Conservation (phyloP, 306 rosid genomes). For the Cicer cuneatum region DNA sequence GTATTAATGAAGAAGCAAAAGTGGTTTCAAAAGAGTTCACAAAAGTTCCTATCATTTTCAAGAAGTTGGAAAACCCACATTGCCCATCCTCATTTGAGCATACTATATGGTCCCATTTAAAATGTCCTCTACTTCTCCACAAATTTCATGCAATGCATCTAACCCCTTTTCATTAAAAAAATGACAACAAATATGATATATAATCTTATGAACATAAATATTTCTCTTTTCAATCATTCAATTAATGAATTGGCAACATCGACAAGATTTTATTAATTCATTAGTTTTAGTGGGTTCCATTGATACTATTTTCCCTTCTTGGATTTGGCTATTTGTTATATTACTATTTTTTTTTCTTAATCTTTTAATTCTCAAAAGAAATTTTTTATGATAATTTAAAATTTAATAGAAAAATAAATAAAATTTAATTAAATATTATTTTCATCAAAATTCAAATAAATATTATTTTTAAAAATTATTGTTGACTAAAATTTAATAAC, state of each 20-base stretch:
- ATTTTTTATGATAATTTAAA: too few species aligned
- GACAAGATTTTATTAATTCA: slow-evolving; percentile 63
- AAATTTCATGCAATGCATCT: slow-evolving; percentile 77
- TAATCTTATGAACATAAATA: slow-evolving; percentile 19
- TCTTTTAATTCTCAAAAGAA: too few species aligned
- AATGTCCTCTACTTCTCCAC: slow-evolving; percentile 62
- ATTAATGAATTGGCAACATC: slow-evolving; percentile 86
- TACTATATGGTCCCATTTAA: slow-evolving; percentile 64
- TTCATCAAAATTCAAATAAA: too few species aligned
- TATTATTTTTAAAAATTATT: too few species aligned
- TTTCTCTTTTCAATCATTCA: slow-evolving; percentile 68
- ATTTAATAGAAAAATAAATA: too few species aligned
- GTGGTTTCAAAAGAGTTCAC: slow-evolving; percentile 54
- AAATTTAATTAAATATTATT: too few species aligned
- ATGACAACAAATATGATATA: slow-evolving; percentile 42
- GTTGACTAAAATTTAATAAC: too few species aligned
- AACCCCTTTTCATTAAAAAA: slow-evolving; percentile 49
- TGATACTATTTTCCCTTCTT: slow-evolving; percentile 40
- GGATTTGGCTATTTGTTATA: slow-evolving; percentile 50
- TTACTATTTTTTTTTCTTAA: background rate
- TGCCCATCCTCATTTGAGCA: slow-evolving; percentile 63
- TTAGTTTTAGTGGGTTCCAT: slow-evolving; percentile 59
- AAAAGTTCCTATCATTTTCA: slow-evolving; percentile 58
- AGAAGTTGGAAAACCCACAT: slow-evolving; percentile 65
- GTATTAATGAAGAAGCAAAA: slow-evolving; percentile 53